Evolutionary conservation across 305 asterid species (phyloP).

Genomic region (Fraxinus floribunda): DNA sequence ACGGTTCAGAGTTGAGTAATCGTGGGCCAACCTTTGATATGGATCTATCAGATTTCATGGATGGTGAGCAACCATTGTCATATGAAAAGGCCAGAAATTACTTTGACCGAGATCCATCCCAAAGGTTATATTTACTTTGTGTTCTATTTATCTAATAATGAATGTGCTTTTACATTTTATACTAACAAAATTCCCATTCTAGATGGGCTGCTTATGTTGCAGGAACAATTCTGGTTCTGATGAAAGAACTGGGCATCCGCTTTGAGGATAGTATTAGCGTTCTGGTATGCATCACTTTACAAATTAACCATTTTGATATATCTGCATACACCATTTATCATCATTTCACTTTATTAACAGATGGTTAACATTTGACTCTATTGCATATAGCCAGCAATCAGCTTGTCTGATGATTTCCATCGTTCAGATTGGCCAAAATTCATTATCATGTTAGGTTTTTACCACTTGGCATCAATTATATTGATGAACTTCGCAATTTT

Average conservation of each 20-base stretch:
- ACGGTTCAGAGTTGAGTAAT: slow-evolving; percentile 95
- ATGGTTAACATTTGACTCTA: neutral
- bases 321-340: neutral
- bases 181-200: slow-evolving; percentile 36
- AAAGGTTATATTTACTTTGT: slow-evolving; percentile 40
- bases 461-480: neutral
- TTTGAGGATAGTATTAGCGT: slow-evolving; percentile 79
- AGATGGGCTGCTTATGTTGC: slow-evolving; percentile 99
- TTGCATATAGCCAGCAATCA: neutral
- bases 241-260: slow-evolving; percentile 76
- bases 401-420: neutral
- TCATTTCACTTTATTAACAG: neutral
- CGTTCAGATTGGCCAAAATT: neutral
- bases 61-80: slow-evolving; percentile 72
- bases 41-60: slow-evolving; percentile 93
- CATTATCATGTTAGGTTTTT: neutral
- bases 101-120: slow-evolving; percentile 94
- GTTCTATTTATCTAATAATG: slow-evolving; percentile 14
- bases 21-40: slow-evolving; percentile 99
- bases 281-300: slow-evolving; percentile 49
- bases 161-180: slow-evolving; percentile 5
- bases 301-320: neutral
- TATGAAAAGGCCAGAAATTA: slow-evolving; percentile 79
- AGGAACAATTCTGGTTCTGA: slow-evolving; percentile 91
- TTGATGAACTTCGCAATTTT: neutral